phyloP scores from a whole-genome alignment of 495 filamentous ascomycete genomes.

The Amphirosellinia nigrospora region DNA sequence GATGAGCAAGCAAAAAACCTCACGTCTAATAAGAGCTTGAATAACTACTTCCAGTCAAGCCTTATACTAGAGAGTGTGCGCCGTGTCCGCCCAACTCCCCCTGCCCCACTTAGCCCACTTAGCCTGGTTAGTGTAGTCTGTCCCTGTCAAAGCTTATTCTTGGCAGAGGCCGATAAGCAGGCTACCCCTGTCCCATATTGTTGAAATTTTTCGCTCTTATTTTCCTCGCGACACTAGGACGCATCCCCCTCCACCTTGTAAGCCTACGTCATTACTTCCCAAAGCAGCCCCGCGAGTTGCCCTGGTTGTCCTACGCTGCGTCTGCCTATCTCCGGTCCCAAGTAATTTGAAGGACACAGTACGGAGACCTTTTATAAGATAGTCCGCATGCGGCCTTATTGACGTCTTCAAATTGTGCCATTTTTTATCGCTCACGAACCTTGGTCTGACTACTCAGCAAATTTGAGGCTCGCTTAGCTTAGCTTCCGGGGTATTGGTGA shows the following conservation, averaged over 20 bases:
- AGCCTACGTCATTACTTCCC: slow-evolving; percentile 20
- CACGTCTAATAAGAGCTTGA: not conserved
- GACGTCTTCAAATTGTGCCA: not conserved
- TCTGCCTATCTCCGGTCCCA: not conserved
- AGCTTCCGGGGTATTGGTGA: not conserved
- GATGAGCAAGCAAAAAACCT: not conserved
- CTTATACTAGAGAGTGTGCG: not conserved
- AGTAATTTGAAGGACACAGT: not conserved
- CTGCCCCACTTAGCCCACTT: not conserved
- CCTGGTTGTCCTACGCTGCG: not conserved
- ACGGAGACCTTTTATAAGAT: not conserved
- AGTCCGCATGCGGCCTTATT: slow-evolving; percentile 7
- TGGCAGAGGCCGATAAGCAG: slow-evolving; percentile 8
- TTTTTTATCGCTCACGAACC: not conserved
- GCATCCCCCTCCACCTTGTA: slow-evolving; percentile 2
- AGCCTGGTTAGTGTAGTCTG: not conserved
- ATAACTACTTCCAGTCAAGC: not conserved
- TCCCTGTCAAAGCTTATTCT: slow-evolving; percentile 14
- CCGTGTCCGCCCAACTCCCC: not conserved
- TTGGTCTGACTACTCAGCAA: not conserved
- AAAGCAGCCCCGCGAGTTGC: slow-evolving; percentile 13
- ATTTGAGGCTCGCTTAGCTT: not conserved
- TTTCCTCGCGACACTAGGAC: slow-evolving; percentile 3
- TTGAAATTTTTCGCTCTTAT: slow-evolving; percentile 15
- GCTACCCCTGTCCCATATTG: slow-evolving; percentile 10